Evolutionary conservation across 1,284 basidiomycete species (phyloP).

Genomic region (Naganishia albida): DNA sequence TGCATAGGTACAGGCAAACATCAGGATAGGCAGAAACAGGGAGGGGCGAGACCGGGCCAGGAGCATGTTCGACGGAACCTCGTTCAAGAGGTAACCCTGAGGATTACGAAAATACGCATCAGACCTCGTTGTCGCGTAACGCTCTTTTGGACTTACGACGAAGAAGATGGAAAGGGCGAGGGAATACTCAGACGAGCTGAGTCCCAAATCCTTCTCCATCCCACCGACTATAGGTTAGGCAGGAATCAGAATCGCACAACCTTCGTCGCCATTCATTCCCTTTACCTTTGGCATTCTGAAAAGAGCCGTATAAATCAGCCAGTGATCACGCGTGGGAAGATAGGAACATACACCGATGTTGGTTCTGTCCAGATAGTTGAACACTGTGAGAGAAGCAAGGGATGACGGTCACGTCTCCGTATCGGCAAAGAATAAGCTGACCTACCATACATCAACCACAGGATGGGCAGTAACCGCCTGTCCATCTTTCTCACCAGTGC

Average conservation of each 20-base stretch:
- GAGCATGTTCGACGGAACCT: constrained; percentile 54
- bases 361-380: constrained; percentile 47
- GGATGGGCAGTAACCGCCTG: constrained; percentile 46
- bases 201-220: constrained; percentile 48
- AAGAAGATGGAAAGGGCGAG: constrained; percentile 53
- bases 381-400: not conserved
- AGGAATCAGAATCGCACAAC: no score
- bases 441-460: constrained; percentile 50
- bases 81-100: constrained; percentile 53
- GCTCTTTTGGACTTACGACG: constrained; percentile 38
- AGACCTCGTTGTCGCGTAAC: no score
- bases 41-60: constrained; percentile 48
- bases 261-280: not conserved
- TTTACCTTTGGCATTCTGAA: constrained; percentile 47
- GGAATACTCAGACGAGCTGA: constrained; percentile 47
- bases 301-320: constrained; percentile 9
- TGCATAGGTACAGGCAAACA: constrained; percentile 40
- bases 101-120: not conserved
- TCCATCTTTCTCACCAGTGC: constrained; percentile 53
- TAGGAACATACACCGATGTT: constrained; percentile 47
- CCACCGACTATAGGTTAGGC: constrained; percentile 42
- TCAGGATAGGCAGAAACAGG: constrained; percentile 48
- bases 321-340: not conserved
- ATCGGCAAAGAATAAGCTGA: not conserved
- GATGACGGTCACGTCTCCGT: not conserved